These are phyloP conservation scores for Penicillium longicatenatum DNA, from an alignment of 495 filamentous ascomycete species.

Conservation along the genomic window DNA sequence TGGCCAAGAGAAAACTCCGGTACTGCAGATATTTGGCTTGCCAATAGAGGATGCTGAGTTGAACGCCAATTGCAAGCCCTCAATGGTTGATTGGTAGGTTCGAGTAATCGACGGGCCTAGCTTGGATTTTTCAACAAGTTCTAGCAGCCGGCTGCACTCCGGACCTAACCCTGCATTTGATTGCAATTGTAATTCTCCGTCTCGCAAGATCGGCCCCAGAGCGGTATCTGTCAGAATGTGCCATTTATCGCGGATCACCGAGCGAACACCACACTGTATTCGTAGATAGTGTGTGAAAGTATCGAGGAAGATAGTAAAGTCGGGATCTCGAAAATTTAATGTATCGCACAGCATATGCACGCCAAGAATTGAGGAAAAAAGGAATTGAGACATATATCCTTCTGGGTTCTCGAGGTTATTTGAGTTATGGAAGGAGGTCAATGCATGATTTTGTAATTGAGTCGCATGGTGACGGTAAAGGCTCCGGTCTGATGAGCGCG, in stretches of 20 bases:
- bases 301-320: constrained; percentile 39
- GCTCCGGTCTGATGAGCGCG: not conserved
- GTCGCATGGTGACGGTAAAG: constrained; percentile 16
- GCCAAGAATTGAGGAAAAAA: constrained; percentile 52
- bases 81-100: constrained; percentile 14
- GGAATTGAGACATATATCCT: constrained; percentile 44
- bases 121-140: constrained; percentile 3
- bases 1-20: constrained; percentile 15
- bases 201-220: constrained; percentile 9
- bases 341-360: constrained; percentile 51
- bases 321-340: constrained; percentile 19
- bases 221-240: constrained; percentile 8
- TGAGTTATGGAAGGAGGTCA: constrained; percentile 6
- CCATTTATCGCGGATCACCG: constrained; percentile 21
- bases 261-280: constrained; percentile 47
- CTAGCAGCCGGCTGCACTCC: constrained; percentile 1
- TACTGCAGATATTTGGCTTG: not conserved
- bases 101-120: not conserved
- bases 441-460: constrained; percentile 16
- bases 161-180: not conserved
- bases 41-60: not conserved
- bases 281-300: constrained; percentile 41
- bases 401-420: constrained; percentile 14
- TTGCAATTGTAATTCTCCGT: not conserved
- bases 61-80: constrained; percentile 14